These are phyloP conservation scores for Syncephalis fuscata DNA, from an alignment of 371 early-diverging fungal genomes.

Conservation along the genomic window DNA sequence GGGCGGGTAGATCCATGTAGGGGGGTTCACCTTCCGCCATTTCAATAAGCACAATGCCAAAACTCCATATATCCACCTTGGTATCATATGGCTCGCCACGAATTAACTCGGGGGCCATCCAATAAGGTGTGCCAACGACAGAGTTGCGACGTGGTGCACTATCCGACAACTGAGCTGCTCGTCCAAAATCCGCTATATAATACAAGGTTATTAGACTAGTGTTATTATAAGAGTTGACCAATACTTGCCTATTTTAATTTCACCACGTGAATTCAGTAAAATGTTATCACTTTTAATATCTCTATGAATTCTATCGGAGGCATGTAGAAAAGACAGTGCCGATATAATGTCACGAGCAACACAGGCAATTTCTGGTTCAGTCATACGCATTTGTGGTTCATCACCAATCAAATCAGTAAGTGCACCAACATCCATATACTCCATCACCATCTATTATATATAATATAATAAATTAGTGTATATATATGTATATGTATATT, in stretches of 20 bases:
- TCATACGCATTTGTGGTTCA: slow-evolving; percentile 19
- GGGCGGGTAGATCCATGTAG: too few species aligned
- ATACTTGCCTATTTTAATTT: slow-evolving; percentile 39
- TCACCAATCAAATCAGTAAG: slow-evolving; percentile 52
- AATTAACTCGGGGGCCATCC: slow-evolving; percentile 91
- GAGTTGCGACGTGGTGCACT: slow-evolving; percentile 50
- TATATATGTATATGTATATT: background rate
- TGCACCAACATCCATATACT: slow-evolving; percentile 59
- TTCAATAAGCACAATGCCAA: slow-evolving; percentile 58
- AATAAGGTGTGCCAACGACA: slow-evolving; percentile 74
- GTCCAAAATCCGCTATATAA: slow-evolving; percentile 66
- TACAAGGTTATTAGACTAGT: background rate
- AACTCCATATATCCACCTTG: slow-evolving; percentile 85
- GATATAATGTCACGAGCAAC: slow-evolving; percentile 63
- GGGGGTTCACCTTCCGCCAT: slow-evolving; percentile 7
- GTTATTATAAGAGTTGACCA: background rate
- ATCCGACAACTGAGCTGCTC: slow-evolving; percentile 68
- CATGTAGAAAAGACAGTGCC: slow-evolving; percentile 83
- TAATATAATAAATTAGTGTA: background rate
- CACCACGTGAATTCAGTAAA: slow-evolving; percentile 46
- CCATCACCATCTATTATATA: slow-evolving; percentile 47
- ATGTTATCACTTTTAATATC: slow-evolving; percentile 82
- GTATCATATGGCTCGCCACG: slow-evolving; percentile 72
- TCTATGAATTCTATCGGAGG: slow-evolving; percentile 81
- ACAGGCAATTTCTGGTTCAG: slow-evolving; percentile 43